These are phyloP conservation scores for Eimeria tenella DNA, from an alignment of 169 alveolate genomes.

Conservation along the genomic window DNA sequence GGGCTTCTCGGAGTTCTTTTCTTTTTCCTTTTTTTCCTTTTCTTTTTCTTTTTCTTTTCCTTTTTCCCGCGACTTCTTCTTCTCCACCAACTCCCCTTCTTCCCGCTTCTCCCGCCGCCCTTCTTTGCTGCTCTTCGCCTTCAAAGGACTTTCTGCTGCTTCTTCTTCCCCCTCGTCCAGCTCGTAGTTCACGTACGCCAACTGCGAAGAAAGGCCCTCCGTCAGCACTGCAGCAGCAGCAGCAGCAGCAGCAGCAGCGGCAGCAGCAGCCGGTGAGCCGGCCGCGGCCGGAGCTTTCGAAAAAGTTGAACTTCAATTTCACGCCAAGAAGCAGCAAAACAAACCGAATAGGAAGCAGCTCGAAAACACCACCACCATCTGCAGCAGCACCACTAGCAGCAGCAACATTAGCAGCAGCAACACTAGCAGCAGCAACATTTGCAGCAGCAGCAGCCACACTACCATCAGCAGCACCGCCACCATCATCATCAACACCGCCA, in stretches of 20 bases:
- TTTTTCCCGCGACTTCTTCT: background rate
- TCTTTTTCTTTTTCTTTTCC: background rate
- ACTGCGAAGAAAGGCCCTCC: slow-evolving; percentile 2
- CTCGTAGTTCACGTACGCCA: slow-evolving; percentile 66
- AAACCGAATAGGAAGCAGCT: too few species aligned
- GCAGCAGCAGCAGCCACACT: too few species aligned
- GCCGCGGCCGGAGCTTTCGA: background rate
- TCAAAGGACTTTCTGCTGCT: background rate
- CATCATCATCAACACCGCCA: too few species aligned
- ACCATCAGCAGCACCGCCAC: too few species aligned
- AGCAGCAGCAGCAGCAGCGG: too few species aligned
- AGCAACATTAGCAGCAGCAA: too few species aligned
- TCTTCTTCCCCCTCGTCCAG: slow-evolving; percentile 70
- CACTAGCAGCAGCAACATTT: too few species aligned
- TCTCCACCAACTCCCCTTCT: background rate
- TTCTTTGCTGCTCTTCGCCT: background rate
- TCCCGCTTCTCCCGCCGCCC: slow-evolving; percentile 16
- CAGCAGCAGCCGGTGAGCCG: background rate
- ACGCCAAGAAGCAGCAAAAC: too few species aligned
- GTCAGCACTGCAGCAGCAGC: slow-evolving; percentile 41
- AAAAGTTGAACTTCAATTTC: background rate
- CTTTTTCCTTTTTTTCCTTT: background rate
- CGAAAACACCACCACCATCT: too few species aligned
- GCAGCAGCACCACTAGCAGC: too few species aligned
- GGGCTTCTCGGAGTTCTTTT: background rate